These are phyloP conservation scores for Fomitopsis betulina DNA, from an alignment of 1,284 basidiomycete genomes.

Conservation along the genomic window DNA sequence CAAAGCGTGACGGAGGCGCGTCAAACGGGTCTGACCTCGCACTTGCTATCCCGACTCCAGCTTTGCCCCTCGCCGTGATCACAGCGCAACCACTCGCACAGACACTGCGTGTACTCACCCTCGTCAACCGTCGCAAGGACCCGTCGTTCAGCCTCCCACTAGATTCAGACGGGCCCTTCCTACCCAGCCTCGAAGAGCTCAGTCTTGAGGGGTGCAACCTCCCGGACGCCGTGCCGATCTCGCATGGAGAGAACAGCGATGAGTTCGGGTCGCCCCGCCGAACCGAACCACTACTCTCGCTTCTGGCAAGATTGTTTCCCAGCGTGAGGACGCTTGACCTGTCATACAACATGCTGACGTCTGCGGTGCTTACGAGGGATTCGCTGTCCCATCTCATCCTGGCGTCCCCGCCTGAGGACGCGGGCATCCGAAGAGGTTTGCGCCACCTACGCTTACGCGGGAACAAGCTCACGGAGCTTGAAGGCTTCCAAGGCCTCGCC, in stretches of 20 bases:
- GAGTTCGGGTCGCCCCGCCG: slow-evolving; percentile 36
- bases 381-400: slow-evolving; percentile 48
- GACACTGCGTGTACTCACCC: slow-evolving; percentile 53
- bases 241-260: slow-evolving; percentile 23
- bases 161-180: slow-evolving; percentile 30
- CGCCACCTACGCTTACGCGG: slow-evolving; percentile 62
- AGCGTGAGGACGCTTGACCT: slow-evolving; percentile 61
- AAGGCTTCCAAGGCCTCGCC: slow-evolving; percentile 56
- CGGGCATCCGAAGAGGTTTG: slow-evolving; percentile 42
- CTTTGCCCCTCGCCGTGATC: slow-evolving; percentile 61
- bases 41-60: slow-evolving; percentile 60
- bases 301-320: slow-evolving; percentile 64
- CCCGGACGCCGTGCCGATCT: slow-evolving; percentile 46
- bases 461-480: slow-evolving; percentile 55
- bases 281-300: slow-evolving; percentile 49
- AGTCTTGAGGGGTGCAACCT: slow-evolving; percentile 67
- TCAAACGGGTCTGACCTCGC: slow-evolving; percentile 26
- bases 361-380: slow-evolving; percentile 41
- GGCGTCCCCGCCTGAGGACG: slow-evolving; percentile 11
- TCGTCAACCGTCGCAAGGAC: slow-evolving; percentile 65
- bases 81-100: slow-evolving; percentile 54
- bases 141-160: slow-evolving; percentile 52
- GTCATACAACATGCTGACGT: slow-evolving; percentile 66
- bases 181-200: slow-evolving; percentile 69
- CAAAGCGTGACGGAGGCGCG: slow-evolving; percentile 10